Conservation (phyloP, 169 alveolate species). For the Eimeria tenella region DNA sequence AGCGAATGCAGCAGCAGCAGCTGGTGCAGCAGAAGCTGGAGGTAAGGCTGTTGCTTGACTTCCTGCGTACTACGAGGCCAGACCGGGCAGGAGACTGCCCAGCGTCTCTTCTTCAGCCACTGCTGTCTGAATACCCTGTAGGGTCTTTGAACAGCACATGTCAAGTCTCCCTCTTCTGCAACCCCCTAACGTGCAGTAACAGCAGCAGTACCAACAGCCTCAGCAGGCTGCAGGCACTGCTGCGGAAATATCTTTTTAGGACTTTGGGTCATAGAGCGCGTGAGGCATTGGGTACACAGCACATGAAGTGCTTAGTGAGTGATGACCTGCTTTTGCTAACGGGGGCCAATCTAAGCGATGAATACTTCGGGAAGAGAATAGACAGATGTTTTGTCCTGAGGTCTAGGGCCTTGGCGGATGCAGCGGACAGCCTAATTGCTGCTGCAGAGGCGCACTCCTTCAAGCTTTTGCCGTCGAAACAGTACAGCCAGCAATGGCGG, state of each 20-base stretch:
- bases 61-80: slow-evolving; percentile 24
- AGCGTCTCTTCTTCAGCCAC: slow-evolving; percentile 9
- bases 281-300: slow-evolving; percentile 76
- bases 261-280: slow-evolving; percentile 45
- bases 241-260: not conserved
- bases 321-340: slow-evolving; percentile 74
- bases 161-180: slow-evolving; percentile 6
- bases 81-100: not conserved
- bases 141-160: not conserved
- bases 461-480: not conserved
- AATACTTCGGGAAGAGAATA: slow-evolving; percentile 46
- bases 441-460: slow-evolving; percentile 40
- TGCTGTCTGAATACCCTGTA: not conserved
- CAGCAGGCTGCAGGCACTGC: not conserved
- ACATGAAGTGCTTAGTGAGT: slow-evolving; percentile 72
- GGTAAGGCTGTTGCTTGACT: slow-evolving; percentile 26
- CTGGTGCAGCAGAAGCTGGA: not conserved
- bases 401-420: slow-evolving; percentile 31
- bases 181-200: slow-evolving; percentile 18
- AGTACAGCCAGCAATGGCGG: not conserved
- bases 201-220: not conserved
- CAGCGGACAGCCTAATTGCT: not conserved
- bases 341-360: slow-evolving; percentile 75
- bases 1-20: slow-evolving; percentile 1
- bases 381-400: slow-evolving; percentile 61